These are phyloP conservation scores for Clarireedia monteithiana DNA, from an alignment of 2,329 filamentous ascomycete species.

Conservation along the genomic window DNA sequence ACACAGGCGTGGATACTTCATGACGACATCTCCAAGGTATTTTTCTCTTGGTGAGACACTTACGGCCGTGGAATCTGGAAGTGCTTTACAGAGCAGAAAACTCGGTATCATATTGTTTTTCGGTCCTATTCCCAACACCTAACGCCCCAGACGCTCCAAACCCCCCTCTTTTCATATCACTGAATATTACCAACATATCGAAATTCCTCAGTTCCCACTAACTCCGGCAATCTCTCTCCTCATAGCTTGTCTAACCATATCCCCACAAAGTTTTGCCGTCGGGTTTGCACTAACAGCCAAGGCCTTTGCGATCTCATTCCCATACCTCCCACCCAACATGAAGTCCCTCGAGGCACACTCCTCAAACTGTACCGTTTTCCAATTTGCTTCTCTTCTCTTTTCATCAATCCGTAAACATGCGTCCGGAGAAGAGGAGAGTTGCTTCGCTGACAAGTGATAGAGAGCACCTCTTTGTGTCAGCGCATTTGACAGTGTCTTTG, in stretches of 20 bases:
- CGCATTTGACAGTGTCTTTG: conserved; percentile 59
- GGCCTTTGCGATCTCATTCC: conserved; percentile 56
- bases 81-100: neutral
- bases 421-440: conserved; percentile 9
- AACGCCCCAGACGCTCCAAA: neutral
- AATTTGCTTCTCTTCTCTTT: neutral
- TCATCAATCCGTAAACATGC: conserved; percentile 15
- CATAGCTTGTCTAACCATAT: conserved; percentile 63
- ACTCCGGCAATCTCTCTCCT: conserved; percentile 51
- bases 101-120: neutral
- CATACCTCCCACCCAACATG: conserved; percentile 55
- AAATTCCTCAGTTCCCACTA: neutral
- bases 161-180: neutral
- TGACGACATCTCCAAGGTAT: no score
- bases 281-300: conserved; percentile 60
- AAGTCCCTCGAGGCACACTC: conserved; percentile 56
- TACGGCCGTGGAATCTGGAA: no score
- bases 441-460: conserved; percentile 49
- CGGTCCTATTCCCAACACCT: neutral
- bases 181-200: no score
- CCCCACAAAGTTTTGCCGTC: conserved; percentile 60
- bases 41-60: no score
- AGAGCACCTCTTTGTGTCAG: conserved; percentile 65
- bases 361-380: conserved; percentile 46
- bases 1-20: no score